Evolutionary conservation across 257 asterid genomes (phyloP).

Genomic region (Przewalskia tangutica): DNA sequence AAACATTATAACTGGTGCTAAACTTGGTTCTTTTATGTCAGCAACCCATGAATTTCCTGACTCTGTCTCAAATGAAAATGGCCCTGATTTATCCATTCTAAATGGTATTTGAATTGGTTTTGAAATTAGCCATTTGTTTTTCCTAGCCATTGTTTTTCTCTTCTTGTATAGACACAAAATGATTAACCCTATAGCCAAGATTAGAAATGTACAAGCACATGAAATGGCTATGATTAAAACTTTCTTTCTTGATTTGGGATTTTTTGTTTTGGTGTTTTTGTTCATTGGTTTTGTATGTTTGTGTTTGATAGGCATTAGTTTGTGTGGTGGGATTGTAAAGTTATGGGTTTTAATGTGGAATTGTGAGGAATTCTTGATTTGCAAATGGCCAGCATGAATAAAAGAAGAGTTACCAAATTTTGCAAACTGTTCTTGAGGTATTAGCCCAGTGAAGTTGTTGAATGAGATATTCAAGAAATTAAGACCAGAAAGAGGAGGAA

Average conservation of each 20-base stretch:
- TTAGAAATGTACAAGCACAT: slow-evolving; percentile 21
- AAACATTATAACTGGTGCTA: slow-evolving; percentile 86
- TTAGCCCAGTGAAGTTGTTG: slow-evolving; percentile 47
- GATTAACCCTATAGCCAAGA: slow-evolving; percentile 6
- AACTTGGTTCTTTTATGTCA: slow-evolving; percentile 74
- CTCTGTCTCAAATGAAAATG: slow-evolving; percentile 83
- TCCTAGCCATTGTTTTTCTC: slow-evolving; percentile 28
- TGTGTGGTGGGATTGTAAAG: slow-evolving; percentile 14
- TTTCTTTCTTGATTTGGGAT: slow-evolving; percentile 23
- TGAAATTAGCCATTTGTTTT: slow-evolving; percentile 76
- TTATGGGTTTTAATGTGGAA: slow-evolving; percentile 23
- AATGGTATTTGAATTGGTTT: slow-evolving; percentile 64
- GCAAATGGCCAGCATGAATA: slow-evolving; percentile 38
- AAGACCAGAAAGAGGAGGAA: slow-evolving; percentile 40
- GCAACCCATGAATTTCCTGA: slow-evolving; percentile 95
- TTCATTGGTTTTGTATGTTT: background rate
- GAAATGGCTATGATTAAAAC: slow-evolving; percentile 21
- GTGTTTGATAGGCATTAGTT: slow-evolving; percentile 19
- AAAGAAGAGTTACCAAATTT: slow-evolving; percentile 50
- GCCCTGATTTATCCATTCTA: slow-evolving; percentile 73
- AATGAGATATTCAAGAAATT: slow-evolving; percentile 61
- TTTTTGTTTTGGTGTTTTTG: slow-evolving; percentile 1
- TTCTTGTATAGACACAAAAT: slow-evolving; percentile 31
- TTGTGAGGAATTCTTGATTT: slow-evolving; percentile 14
- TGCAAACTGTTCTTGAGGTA: slow-evolving; percentile 16